Evolutionary conservation across 208 protist genomes (phyloP).

Genomic region (Leishmania braziliensis): DNA sequence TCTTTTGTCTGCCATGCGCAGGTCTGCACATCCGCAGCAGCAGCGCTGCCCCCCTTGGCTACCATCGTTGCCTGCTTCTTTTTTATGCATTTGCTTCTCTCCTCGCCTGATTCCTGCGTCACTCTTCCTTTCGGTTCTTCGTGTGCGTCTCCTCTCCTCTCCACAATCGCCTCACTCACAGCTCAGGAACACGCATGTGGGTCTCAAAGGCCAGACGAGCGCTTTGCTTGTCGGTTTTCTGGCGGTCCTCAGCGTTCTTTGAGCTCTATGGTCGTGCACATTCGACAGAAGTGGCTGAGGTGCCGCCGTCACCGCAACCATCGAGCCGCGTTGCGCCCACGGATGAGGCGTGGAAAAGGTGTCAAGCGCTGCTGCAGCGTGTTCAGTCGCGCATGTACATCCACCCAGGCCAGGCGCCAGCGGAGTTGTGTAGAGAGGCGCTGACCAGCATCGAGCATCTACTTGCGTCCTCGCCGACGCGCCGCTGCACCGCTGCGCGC

Average conservation of each 20-base stretch:
- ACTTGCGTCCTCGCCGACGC: slow-evolving; percentile 20
- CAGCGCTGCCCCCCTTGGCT: background rate
- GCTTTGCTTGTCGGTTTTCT: slow-evolving; percentile 6
- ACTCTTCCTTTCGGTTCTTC: background rate
- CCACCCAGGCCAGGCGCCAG: slow-evolving; percentile 15
- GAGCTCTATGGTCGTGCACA: slow-evolving; percentile 31
- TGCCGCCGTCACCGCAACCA: background rate
- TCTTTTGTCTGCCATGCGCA: background rate
- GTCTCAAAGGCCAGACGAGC: background rate
- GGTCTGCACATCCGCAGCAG: background rate
- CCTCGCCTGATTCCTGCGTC: background rate
- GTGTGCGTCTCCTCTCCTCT: background rate
- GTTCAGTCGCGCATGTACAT: slow-evolving; percentile 33
- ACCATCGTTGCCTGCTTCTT: background rate
- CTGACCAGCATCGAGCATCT: slow-evolving; percentile 17
- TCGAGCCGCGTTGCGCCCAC: slow-evolving; percentile 4
- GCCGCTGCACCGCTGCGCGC: slow-evolving; percentile 12
- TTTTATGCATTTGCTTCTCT: background rate
- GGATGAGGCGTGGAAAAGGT: slow-evolving; percentile 7
- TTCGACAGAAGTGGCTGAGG: background rate
- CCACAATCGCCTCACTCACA: background rate
- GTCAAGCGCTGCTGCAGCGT: slow-evolving; percentile 13
- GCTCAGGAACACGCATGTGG: slow-evolving; percentile 12
- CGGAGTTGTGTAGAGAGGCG: slow-evolving; percentile 14
- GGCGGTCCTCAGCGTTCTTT: slow-evolving; percentile 21